A percentile compares a stretch with the other conserved stretches of the same genome.
These are phyloP conservation scores for Sporisorium scitamineum DNA, from an alignment of 1,284 basidiomycete species.

Conservation along the genomic window DNA sequence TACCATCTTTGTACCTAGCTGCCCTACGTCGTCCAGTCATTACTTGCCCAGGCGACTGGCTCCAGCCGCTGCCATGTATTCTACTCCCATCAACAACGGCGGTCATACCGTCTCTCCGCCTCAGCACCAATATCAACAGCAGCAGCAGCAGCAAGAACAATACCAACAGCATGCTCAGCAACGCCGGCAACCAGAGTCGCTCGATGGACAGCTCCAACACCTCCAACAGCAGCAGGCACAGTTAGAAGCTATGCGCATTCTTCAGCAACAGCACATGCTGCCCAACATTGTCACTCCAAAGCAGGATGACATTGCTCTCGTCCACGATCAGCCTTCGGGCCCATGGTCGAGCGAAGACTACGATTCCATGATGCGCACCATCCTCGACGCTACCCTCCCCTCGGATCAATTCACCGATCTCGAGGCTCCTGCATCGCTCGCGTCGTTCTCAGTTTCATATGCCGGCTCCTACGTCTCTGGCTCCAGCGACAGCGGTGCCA, in stretches of 20 bases:
- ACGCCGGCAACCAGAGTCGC: conserved; percentile 15
- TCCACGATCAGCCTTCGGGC: conserved; percentile 34
- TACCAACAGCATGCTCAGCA: conserved; percentile 21
- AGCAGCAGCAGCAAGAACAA: conserved; percentile 17
- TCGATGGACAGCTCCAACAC: conserved; percentile 21
- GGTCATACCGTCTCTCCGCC: conserved; percentile 18
- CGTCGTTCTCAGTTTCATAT: conserved; percentile 42
- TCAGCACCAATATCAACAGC: conserved; percentile 23
- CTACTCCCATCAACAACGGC: conserved; percentile 6
- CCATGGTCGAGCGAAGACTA: conserved; percentile 51
- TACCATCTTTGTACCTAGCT: too few relatives aligned
- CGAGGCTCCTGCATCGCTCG: conserved; percentile 37
- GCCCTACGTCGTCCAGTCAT: too few relatives aligned
- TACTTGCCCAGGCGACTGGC: not conserved
- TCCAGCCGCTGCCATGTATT: conserved; percentile 9
- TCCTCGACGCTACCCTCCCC: conserved; percentile 37
- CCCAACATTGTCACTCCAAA: conserved; percentile 33
- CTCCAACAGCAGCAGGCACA: conserved; percentile 39
- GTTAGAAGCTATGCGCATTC: conserved; percentile 24
- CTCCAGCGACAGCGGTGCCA: conserved; percentile 50
- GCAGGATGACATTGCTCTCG: conserved; percentile 16
- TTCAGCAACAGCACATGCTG: conserved; percentile 35
- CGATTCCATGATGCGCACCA: conserved; percentile 50
- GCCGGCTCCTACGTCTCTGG: conserved; percentile 46
- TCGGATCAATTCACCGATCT: conserved; percentile 39